Conservation (phyloP, 345 rosid genomes). For the Passiflora organensis region DNA sequence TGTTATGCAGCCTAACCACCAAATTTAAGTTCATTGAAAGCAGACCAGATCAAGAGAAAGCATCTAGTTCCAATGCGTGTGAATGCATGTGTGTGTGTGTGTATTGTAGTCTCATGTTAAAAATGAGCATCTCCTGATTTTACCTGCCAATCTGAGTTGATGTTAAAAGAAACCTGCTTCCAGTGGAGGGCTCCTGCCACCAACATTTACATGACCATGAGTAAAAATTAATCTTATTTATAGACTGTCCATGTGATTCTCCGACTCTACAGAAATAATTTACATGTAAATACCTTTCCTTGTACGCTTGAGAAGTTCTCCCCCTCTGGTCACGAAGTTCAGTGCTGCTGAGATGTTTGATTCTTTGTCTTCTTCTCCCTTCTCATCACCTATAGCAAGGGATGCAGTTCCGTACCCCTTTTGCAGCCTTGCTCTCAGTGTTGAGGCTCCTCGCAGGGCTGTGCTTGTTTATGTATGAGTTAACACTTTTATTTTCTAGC, state of each 20-base stretch:
- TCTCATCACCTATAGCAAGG: constrained; percentile 40
- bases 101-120: too few species aligned
- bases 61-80: neutral
- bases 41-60: neutral
- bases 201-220: constrained; percentile 10
- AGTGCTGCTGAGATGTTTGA: constrained; percentile 41
- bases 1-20: too few species aligned
- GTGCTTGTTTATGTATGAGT: constrained; percentile 15
- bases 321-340: constrained; percentile 71
- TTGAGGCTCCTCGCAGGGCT: constrained; percentile 82
- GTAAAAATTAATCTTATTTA: constrained; percentile 1
- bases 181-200: constrained; percentile 80
- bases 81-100: too few species aligned
- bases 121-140: constrained; percentile 4
- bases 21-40: neutral
- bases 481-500: neutral
- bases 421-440: constrained; percentile 65
- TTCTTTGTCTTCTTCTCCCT: constrained; percentile 43
- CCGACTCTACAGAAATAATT: neutral
- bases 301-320: constrained; percentile 85
- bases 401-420: constrained; percentile 44
- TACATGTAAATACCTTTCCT: constrained; percentile 66
- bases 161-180: constrained; percentile 82
- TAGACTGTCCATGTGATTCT: neutral
- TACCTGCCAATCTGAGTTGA: constrained; percentile 81